These are phyloP conservation scores for Penicillium sp. DNA, from an alignment of 2,329 filamentous ascomycete species.

Conservation along the genomic window DNA sequence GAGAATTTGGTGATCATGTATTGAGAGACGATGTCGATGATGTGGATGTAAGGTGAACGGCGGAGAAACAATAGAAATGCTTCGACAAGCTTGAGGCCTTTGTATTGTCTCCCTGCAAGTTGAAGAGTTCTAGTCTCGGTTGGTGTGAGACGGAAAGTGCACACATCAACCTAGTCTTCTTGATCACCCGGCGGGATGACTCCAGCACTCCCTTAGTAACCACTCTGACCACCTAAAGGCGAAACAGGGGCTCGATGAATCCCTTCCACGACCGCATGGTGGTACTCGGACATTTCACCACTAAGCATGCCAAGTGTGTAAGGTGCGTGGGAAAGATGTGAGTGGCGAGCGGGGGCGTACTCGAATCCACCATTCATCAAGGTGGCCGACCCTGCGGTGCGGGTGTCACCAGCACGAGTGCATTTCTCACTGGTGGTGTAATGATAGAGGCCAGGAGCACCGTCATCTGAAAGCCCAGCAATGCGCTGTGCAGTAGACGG, in stretches of 20 bases:
- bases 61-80: too few relatives aligned
- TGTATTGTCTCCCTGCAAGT: too few relatives aligned
- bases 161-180: too few relatives aligned
- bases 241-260: conserved; percentile 21
- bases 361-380: conserved; percentile 36
- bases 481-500: conserved; percentile 11
- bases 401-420: conserved; percentile 21
- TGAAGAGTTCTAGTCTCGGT: too few relatives aligned
- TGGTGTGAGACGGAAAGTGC: too few relatives aligned
- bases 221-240: conserved; percentile 20
- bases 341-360: conserved; percentile 32
- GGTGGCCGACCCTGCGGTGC: conserved; percentile 17
- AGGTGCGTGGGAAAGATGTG: conserved; percentile 9
- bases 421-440: conserved; percentile 31
- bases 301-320: conserved; percentile 16
- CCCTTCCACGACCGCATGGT: conserved; percentile 12
- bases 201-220: conserved; percentile 7
- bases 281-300: conserved; percentile 19
- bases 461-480: conserved; percentile 25
- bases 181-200: background rate
- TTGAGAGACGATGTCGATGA: too few relatives aligned
- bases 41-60: too few relatives aligned
- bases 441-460: conserved; percentile 34
- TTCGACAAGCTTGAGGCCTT: too few relatives aligned
- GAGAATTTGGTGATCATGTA: too few relatives aligned